Evolutionary conservation across 2,329 filamentous ascomycete species (phyloP).

Genomic region (Rhinocladiella similis): DNA sequence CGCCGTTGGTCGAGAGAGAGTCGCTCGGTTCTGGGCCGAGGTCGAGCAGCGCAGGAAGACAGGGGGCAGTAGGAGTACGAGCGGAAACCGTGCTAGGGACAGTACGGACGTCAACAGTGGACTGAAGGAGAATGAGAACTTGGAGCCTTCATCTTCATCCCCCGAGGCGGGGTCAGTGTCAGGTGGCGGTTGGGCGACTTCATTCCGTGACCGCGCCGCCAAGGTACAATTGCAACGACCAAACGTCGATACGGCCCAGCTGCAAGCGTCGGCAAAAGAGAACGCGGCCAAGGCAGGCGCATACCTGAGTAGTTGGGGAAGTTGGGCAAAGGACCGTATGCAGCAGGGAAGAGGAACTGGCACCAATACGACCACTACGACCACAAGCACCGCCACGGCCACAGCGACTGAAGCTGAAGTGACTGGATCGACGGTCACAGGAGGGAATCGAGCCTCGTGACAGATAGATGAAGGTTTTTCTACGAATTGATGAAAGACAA

Average conservation of each 20-base stretch:
- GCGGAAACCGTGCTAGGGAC: not conserved
- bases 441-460: no score
- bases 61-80: conserved; percentile 2
- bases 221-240: conserved; percentile 31
- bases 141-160: not conserved
- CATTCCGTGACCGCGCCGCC: conserved; percentile 28
- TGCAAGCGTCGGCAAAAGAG: conserved; percentile 56
- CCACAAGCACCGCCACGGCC: no score
- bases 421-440: no score
- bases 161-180: no score
- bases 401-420: no score
- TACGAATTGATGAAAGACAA: no score
- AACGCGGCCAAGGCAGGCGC: conserved; percentile 59
- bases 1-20: conserved; percentile 78
- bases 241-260: conserved; percentile 52
- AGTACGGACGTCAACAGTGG: conserved; percentile 1
- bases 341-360: conserved; percentile 5
- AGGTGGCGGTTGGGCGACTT: conserved; percentile 28
- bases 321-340: conserved; percentile 54
- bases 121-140: conserved; percentile 14
- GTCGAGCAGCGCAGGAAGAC: conserved; percentile 9
- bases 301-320: conserved; percentile 64
- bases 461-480: no score
- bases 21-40: conserved; percentile 26
- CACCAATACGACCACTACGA: no score